Evolutionary conservation across 2,329 filamentous ascomycete species (phyloP), one percentile per base, ranked within the genome.

Genomic region (Colletotrichum kahawae): DNA sequence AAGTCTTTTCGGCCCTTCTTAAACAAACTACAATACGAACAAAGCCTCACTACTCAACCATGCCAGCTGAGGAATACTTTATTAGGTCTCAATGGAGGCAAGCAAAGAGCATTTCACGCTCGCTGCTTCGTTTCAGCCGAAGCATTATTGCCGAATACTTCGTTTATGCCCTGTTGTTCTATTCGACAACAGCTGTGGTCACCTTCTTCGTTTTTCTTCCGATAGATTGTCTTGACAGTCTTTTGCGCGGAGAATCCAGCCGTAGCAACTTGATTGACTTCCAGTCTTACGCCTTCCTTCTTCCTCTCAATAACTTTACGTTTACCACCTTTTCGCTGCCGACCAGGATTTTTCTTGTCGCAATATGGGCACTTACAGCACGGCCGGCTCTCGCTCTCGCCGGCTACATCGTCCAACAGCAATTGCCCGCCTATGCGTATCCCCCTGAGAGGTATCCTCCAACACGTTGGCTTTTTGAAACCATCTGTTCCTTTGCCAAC

Each of bases 61-160:
- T 34, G 33, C 12, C 33, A 7, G 33, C 33, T 34, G 5, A 7
- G 12, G 33, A 7, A 34, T 14, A 34, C 33, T 14, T 34, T 14
- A 34, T 34, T 34, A 2, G 12, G 33, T 34, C 33, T 1, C 33
- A 34, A 34, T 34, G 2, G 33, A 34, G 12, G 33, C 33, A 34
- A 6, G 33, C 33, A 34, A 34, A 34, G 5, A 34, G 2, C 12
- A 14, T 13, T 12, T 34, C 33, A 12, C 33, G 33, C 14, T 34
- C 33, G 33, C 12, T 12, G 13, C 6, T 34, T 34, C 13, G 33
- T 34, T 34, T 34, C 33, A 34, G 33, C 33, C 33, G 33, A 34
- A 36, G 34, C 36, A 4, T 86, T 67, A 81, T 93, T 3, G 90
- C 92, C 77, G 91, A 91, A 18, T 82, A 86, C 14, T 24, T 66